Conservation (phyloP, 371 early-diverging fungal species). For the Syncephalastrum contaminatum region DNA sequence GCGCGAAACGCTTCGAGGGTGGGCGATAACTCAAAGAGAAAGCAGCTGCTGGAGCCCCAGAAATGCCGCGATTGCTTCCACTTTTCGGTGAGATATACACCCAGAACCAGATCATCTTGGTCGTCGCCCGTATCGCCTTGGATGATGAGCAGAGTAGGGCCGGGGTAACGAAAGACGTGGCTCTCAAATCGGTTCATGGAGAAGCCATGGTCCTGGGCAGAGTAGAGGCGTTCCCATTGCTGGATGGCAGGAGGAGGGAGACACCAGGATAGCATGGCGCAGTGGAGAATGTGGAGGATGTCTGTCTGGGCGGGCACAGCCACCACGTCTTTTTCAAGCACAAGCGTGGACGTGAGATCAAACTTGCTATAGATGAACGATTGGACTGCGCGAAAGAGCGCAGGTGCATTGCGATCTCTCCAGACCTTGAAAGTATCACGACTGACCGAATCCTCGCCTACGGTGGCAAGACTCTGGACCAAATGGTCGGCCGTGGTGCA, state of each 20-base stretch:
- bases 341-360: constrained; percentile 16
- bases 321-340: constrained; percentile 21
- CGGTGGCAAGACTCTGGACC: not conserved
- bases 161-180: constrained; percentile 66
- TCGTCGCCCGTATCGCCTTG: constrained; percentile 18
- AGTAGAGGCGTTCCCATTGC: constrained; percentile 51
- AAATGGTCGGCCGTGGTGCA: constrained; percentile 7
- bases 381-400: constrained; percentile 45
- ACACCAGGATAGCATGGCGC: constrained; percentile 49
- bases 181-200: constrained; percentile 67
- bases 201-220: constrained; percentile 57
- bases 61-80: constrained; percentile 55
- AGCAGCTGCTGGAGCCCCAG: constrained; percentile 55
- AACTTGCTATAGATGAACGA: constrained; percentile 53
- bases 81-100: constrained; percentile 55
- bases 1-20: constrained; percentile 47
- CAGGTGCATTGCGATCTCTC: constrained; percentile 46
- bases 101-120: constrained; percentile 29
- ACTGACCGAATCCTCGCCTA: no score
- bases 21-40: constrained; percentile 59
- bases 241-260: constrained; percentile 36
- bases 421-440: constrained; percentile 28
- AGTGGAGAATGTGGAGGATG: constrained; percentile 37
- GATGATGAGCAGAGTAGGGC: constrained; percentile 57
- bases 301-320: constrained; percentile 29